Evolutionary conservation across 2,329 filamentous ascomycete genomes (phyloP), one percentile per base, ranked within the genome.

Genomic region (Paracoccidioides brasiliensis): DNA sequence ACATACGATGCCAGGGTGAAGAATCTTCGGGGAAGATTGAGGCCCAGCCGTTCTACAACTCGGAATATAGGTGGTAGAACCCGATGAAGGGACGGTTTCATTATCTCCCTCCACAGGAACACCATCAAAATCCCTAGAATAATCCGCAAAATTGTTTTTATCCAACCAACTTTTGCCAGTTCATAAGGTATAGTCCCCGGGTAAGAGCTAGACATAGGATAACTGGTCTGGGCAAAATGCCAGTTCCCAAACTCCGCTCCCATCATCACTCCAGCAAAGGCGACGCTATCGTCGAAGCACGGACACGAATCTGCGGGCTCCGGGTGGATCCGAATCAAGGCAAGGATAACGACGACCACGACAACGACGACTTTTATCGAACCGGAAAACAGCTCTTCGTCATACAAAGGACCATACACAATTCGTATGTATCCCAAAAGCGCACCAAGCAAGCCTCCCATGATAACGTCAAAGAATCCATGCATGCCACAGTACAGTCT

Each of bases 401-500:
- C 88, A 57, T 94, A 79, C 2, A 73, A 68, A 30, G 77, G 70
- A 22, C 80, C 81, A 55, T 73, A 80, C 5, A 71, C 60, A 57
- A 79, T 78, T 62, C 84, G 80, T 22, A 79, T 64, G 22, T 76
- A 69, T 2, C 79, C 79, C 40, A 86, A 77, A 5, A 79, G 71
- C 9, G 83, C 85, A 37, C 93, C 93, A 55, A 96, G 78, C 12
- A 83, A 64, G 55, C 85, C 88, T 5, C 93, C 93, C 56, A 93
- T 71, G 12, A 93, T 72, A 30, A 97, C 90, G 70, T 98, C 93
- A 45, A 93, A 77, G 72, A 97, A 95, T 9, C 93, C 93, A 72
- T 98, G 93, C 93, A 98, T 98, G 58, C 93, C 93, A 67, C 93
- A 98, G 74, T 98, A 97, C 40, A 98, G 76, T 22, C 93, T 83